Percentiles rank a stretch among this genome's conserved stretches.
phyloP scores from a whole-genome alignment of 352 stramenopile genomes.

The Thalassiosira ordinaria region DNA sequence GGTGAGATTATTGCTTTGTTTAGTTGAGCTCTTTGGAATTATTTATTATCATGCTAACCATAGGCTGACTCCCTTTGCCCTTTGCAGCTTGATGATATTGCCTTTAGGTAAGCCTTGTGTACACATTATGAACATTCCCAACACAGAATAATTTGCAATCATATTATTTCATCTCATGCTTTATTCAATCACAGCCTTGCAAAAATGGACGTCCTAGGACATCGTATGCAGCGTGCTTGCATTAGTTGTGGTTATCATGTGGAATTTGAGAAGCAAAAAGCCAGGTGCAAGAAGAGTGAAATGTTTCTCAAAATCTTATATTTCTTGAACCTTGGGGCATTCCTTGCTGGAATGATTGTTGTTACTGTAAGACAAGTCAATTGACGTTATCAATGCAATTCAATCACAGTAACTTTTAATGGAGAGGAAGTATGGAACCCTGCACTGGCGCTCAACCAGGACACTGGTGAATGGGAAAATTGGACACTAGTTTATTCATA shows the following conservation, averaged over 20 bases:
- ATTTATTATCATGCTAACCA: no score
- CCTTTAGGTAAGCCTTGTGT: conserved; percentile 1
- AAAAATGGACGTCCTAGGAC: conserved; percentile 19
- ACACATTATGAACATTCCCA: no score
- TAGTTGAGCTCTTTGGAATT: no score
- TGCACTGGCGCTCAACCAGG: not conserved
- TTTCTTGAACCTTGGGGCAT: not conserved
- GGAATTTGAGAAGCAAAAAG: not conserved
- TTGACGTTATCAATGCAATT: not conserved
- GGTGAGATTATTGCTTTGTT: no score
- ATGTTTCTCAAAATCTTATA: not conserved
- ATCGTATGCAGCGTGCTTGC: not conserved
- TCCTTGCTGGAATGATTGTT: not conserved
- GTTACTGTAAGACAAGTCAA: conserved; percentile 1
- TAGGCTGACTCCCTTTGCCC: no score
- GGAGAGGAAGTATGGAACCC: conserved; percentile 13
- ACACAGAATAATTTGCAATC: no score
- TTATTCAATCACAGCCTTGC: no score
- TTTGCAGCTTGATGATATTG: conserved; percentile 31
- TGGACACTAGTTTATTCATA: conserved; percentile 18
- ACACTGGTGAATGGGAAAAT: not conserved
- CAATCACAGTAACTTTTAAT: conserved; percentile 13
- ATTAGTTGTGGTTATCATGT: not conserved
- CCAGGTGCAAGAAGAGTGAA: not conserved
- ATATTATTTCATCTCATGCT: no score